phyloP scores from a whole-genome alignment of 805 yeast species.

The Kuraishia cidri region DNA sequence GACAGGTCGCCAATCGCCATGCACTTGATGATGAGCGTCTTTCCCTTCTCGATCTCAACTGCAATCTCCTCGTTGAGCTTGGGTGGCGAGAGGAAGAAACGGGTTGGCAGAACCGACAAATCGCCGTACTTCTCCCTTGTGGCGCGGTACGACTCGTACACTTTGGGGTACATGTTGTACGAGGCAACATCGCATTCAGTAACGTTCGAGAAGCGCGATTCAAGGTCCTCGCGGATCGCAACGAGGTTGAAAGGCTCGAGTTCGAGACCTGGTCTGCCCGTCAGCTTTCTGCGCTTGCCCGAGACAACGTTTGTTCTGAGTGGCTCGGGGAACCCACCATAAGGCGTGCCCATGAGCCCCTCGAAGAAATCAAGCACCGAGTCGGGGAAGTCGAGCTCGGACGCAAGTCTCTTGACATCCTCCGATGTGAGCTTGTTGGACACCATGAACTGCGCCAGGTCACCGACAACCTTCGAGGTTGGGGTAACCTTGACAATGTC shows the following conservation, averaged over 20 bases:
- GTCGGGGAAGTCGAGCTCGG: slow-evolving; percentile 94
- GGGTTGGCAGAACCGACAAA: slow-evolving; percentile 88
- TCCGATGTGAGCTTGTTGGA: slow-evolving; percentile 80
- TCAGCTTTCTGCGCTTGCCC: slow-evolving; percentile 88
- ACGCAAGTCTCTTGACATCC: slow-evolving; percentile 83
- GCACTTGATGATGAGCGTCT: slow-evolving; percentile 80
- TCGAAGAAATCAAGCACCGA: slow-evolving; percentile 97
- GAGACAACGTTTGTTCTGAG: slow-evolving; percentile 83
- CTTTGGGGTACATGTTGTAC: slow-evolving; percentile 97
- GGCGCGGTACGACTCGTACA: slow-evolving; percentile 80
- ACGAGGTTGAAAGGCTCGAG: slow-evolving; percentile 78
- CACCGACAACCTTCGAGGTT: slow-evolving; percentile 99
- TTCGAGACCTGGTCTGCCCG: slow-evolving; percentile 85
- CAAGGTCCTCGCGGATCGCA: slow-evolving; percentile 63
- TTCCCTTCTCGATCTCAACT: slow-evolving; percentile 92
- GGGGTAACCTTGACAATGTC: slow-evolving; percentile 99
- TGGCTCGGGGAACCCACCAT: slow-evolving; percentile 99
- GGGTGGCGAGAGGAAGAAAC: slow-evolving; percentile 82
- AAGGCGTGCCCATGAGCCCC: slow-evolving; percentile 98
- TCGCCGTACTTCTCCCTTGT: slow-evolving; percentile 78
- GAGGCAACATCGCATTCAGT: slow-evolving; percentile 89
- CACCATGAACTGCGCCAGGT: slow-evolving; percentile 99
- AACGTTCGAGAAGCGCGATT: slow-evolving; percentile 69
- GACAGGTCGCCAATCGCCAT: slow-evolving; percentile 90
- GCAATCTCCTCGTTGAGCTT: slow-evolving; percentile 80